Evolutionary conservation across 345 rosid species (phyloP).

Genomic region (Eucalyptus pauciflora): DNA sequence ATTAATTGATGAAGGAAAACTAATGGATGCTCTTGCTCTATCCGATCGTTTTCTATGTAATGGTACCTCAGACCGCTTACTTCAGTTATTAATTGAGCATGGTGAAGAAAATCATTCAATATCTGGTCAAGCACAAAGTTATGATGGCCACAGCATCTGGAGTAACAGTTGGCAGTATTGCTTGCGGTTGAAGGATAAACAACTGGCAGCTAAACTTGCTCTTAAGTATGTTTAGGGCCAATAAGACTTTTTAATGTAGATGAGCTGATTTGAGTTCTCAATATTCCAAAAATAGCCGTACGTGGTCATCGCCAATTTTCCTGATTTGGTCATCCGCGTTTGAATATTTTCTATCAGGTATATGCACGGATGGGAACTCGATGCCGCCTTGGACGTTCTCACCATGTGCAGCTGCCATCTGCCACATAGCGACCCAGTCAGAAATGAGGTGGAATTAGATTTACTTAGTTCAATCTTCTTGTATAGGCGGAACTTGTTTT

Average conservation of each 20-base stretch:
- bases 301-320: neutral
- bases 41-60: slow-evolving; percentile 88
- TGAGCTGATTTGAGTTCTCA: neutral
- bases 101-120: slow-evolving; percentile 52
- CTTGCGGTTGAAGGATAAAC: slow-evolving; percentile 89
- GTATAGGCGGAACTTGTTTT: neutral
- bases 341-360: slow-evolving; percentile 32
- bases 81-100: slow-evolving; percentile 68
- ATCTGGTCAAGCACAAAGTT: slow-evolving; percentile 38
- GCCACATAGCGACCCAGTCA: slow-evolving; percentile 43
- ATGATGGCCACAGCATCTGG: slow-evolving; percentile 53
- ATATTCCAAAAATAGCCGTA: neutral
- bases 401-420: slow-evolving; percentile 98
- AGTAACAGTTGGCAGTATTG: slow-evolving; percentile 96
- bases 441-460: slow-evolving; percentile 45
- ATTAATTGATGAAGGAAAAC: slow-evolving; percentile 78
- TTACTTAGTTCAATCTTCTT: neutral
- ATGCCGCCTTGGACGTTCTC: slow-evolving; percentile 86
- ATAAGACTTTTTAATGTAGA: neutral
- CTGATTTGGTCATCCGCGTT: neutral
- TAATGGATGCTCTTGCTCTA: slow-evolving; percentile 94
- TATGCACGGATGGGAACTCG: slow-evolving; percentile 86
- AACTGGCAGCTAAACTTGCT: slow-evolving; percentile 78
- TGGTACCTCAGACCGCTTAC: slow-evolving; percentile 88
- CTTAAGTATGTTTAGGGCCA: slow-evolving; percentile 49